These are phyloP conservation scores for Flaveria floridana DNA, from an alignment of 140 eudicot genomes.

Conservation along the genomic window DNA sequence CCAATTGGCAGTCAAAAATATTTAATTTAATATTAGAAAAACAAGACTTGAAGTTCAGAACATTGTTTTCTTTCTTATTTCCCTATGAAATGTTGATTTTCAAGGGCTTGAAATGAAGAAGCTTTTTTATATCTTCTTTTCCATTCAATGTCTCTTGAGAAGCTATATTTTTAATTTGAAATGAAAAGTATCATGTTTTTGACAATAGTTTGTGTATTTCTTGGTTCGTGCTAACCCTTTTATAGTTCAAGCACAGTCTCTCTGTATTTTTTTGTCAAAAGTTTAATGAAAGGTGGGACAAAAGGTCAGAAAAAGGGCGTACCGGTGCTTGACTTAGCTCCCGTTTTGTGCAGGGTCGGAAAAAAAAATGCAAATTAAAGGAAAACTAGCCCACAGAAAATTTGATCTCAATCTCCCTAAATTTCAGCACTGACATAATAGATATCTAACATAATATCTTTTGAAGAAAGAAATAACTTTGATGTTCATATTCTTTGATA, in stretches of 20 bases:
- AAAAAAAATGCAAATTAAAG: neutral
- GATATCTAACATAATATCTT: neutral
- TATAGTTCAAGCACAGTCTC: too few relatives aligned
- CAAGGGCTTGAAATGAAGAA: neutral
- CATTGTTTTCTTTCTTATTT: neutral
- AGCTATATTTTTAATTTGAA: neutral
- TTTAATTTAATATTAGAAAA: neutral
- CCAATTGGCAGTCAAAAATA: neutral
- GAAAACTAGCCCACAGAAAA: neutral
- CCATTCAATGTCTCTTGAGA: neutral
- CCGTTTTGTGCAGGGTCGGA: too few relatives aligned
- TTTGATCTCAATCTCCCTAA: neutral
- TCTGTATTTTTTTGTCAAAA: too few relatives aligned
- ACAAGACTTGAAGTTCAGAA: neutral
- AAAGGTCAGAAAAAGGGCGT: too few relatives aligned
- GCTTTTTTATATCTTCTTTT: neutral
- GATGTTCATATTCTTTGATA: neutral
- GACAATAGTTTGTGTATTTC: neutral
- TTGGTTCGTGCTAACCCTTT: neutral
- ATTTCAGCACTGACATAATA: neutral
- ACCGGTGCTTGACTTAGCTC: too few relatives aligned
- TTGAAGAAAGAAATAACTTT: neutral
- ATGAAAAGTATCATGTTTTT: neutral
- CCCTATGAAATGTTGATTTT: neutral
- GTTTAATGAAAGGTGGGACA: too few relatives aligned